Conservation (phyloP, 2,329 filamentous ascomycete genomes). For the Colletotrichum graminicola region DNA sequence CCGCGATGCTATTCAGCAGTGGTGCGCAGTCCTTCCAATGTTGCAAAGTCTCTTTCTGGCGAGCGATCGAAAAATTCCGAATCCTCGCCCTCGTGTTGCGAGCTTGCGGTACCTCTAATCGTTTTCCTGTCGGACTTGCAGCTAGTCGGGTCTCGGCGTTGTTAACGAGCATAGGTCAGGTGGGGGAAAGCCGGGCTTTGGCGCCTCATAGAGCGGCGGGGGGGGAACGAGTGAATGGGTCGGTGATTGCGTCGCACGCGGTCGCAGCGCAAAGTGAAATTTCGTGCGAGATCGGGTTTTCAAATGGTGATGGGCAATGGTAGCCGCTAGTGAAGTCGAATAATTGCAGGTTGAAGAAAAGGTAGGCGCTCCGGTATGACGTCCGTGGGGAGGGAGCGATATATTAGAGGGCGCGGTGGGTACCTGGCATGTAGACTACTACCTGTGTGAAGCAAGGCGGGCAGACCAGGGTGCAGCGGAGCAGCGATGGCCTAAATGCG, state of each 20-base stretch:
- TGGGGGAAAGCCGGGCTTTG: constrained; percentile 41
- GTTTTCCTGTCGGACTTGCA: constrained; percentile 3
- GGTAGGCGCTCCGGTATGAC: constrained; percentile 32
- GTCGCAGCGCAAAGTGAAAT: constrained; percentile 5
- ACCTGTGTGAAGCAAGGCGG: constrained; percentile 36
- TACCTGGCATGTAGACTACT: constrained; percentile 22
- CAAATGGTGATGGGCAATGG: constrained; percentile 34
- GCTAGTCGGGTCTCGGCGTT: constrained; percentile 7
- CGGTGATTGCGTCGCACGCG: constrained; percentile 27
- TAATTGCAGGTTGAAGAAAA: constrained; percentile 27
- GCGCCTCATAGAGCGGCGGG: constrained; percentile 36
- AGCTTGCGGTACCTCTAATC: constrained; percentile 15
- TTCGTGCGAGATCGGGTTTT: constrained; percentile 10
- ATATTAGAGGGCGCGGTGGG: constrained; percentile 41
- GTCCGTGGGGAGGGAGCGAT: constrained; percentile 40
- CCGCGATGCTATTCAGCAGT: constrained; percentile 32
- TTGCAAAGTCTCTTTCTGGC: constrained; percentile 26
- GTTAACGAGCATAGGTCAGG: constrained; percentile 38
- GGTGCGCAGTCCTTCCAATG: constrained; percentile 3
- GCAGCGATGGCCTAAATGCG: constrained; percentile 34
- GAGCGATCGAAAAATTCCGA: constrained; percentile 25
- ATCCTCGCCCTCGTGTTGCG: constrained; percentile 28
- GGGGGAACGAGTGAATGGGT: constrained; percentile 39
- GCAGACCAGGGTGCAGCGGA: constrained; percentile 35
- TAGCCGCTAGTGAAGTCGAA: constrained; percentile 29